Percentiles rank a stretch among this genome's conserved stretches.
phyloP scores from a whole-genome alignment of 306 rosid species.

The Gastrolobium villosum region DNA sequence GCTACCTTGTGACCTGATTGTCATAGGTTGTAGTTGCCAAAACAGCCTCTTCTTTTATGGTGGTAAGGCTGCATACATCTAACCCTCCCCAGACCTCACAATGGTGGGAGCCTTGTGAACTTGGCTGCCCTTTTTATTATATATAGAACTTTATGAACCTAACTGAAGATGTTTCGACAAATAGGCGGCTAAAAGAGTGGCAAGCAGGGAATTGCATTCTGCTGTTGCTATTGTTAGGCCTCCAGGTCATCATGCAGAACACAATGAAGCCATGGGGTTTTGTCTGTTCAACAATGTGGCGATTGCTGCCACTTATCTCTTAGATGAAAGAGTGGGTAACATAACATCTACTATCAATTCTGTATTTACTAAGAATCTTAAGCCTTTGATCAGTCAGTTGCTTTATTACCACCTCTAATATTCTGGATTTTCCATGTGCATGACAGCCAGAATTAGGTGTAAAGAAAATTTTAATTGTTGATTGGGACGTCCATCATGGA shows the following conservation, averaged over 20 bases:
- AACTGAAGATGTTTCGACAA: conserved; percentile 44
- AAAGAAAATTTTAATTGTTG: conserved; percentile 84
- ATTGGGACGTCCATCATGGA: conserved; percentile 99
- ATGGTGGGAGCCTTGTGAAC: background rate
- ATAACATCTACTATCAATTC: conserved; percentile 1
- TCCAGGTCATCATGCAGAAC: conserved; percentile 99
- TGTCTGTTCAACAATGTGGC: conserved; percentile 96
- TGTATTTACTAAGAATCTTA: conserved; percentile 8
- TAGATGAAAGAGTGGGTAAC: conserved; percentile 74
- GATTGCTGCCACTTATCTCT: conserved; percentile 71
- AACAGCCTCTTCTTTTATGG: background rate
- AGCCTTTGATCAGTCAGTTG: conserved; percentile 11
- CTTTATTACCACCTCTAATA: conserved; percentile 33
- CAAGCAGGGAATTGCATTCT: conserved; percentile 80
- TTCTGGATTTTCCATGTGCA: conserved; percentile 41
- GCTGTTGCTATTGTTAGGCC: conserved; percentile 94
- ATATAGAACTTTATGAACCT: conserved; percentile 19
- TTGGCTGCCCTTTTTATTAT: too few species aligned
- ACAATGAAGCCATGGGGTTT: conserved; percentile 88
- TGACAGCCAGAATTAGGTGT: conserved; percentile 86
- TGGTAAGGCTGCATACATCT: background rate
- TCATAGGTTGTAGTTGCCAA: conserved; percentile 8
- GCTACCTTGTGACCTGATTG: background rate
- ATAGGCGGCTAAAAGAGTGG: conserved; percentile 81
- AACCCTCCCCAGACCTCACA: background rate